A percentile compares a stretch with the other conserved stretches of the same genome.
phyloP scores from a whole-genome alignment of 2,329 filamentous ascomycete species.

The Penicillium sclerotiorum region DNA sequence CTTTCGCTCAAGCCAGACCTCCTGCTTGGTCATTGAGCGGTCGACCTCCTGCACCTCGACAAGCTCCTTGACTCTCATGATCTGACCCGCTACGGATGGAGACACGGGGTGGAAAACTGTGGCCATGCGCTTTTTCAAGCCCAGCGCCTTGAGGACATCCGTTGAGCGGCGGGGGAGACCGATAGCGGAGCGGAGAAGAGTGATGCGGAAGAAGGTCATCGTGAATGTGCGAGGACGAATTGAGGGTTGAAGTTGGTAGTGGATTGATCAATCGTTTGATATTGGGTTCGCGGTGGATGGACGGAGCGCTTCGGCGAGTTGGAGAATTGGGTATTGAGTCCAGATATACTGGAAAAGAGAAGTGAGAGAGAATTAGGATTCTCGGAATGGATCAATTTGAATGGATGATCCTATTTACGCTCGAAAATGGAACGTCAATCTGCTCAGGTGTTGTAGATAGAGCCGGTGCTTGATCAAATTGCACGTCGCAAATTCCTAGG shows the following conservation, averaged over 20 bases:
- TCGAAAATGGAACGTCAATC: neutral
- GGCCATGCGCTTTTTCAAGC: constrained; percentile 79
- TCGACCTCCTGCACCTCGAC: constrained; percentile 81
- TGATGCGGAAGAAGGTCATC: constrained; percentile 88
- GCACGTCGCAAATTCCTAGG: constrained; percentile 20
- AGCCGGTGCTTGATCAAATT: neutral
- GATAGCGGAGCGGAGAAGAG: constrained; percentile 85
- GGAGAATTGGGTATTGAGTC: neutral
- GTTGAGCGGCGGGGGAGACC: constrained; percentile 78
- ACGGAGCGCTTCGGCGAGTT: neutral
- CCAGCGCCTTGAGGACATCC: constrained; percentile 81
- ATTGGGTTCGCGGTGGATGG: neutral
- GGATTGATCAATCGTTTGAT: constrained; percentile 2
- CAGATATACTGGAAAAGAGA: neutral
- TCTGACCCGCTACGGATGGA: constrained; percentile 80
- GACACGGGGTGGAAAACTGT: constrained; percentile 88
- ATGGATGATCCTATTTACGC: neutral
- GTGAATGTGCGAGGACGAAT: no score
- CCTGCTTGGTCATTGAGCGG: constrained; percentile 60
- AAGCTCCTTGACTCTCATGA: constrained; percentile 92
- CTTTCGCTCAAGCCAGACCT: constrained; percentile 71
- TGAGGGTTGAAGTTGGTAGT: neutral
- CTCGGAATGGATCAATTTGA: no score
- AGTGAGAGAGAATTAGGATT: no score
- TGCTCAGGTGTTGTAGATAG: neutral